Percentiles rank a stretch among this genome's conserved stretches.
phyloP scores from a whole-genome alignment of 192 early-diverging fungal species.

The Allomyces macrogynus region DNA sequence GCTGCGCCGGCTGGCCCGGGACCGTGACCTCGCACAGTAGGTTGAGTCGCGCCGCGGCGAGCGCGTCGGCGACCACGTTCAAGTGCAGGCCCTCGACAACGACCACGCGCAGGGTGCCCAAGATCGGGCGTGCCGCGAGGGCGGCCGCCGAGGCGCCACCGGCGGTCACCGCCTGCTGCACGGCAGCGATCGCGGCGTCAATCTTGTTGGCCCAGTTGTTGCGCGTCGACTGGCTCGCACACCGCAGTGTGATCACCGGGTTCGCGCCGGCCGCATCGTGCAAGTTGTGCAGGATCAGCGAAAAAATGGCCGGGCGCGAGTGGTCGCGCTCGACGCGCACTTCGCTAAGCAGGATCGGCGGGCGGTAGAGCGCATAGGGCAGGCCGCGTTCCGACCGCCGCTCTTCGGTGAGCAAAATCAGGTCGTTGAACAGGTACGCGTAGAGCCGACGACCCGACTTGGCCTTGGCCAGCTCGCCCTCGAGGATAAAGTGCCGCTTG shows the following conservation, averaged over 20 bases:
- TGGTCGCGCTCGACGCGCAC: not conserved
- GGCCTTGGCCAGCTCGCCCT: conserved; percentile 24
- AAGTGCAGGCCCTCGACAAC: not conserved
- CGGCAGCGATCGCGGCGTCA: not conserved
- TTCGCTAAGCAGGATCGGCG: not conserved
- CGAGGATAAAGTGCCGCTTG: conserved; percentile 20
- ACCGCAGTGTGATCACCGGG: not conserved
- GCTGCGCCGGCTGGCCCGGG: not conserved
- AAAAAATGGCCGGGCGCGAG: not conserved
- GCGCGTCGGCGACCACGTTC: not conserved
- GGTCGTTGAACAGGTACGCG: conserved; percentile 31
- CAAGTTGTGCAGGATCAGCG: not conserved
- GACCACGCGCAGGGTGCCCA: not conserved
- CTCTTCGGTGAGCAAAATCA: conserved; percentile 20
- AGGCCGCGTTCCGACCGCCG: not conserved
- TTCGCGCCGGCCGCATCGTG: no score
- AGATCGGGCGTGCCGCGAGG: not conserved
- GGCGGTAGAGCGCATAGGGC: not conserved
- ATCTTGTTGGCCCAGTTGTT: not conserved
- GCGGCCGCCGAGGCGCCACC: not conserved
- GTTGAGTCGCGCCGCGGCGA: not conserved
- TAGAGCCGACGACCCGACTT: conserved; percentile 32
- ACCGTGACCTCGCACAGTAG: not conserved
- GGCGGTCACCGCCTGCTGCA: not conserved
- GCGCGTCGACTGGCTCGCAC: not conserved